A percentile compares a stretch with the other conserved stretches of the same genome.
These are phyloP conservation scores for bread wheat (Triticum aestivum) DNA, from an alignment of 176 grass and related monocot species.

Conservation along the genomic window DNA sequence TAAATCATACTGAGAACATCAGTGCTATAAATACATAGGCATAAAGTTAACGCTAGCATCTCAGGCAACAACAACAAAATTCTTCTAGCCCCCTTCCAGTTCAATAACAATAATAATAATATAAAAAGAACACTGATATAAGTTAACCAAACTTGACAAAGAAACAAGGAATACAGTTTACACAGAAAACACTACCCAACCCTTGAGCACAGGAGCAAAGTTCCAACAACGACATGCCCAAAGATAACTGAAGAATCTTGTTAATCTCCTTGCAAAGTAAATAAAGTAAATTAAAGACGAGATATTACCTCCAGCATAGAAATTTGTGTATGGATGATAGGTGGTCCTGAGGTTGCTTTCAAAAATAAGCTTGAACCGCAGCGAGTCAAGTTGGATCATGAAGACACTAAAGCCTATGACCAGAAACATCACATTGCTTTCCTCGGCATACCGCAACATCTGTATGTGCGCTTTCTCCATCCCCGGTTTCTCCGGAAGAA, in stretches of 20 bases:
- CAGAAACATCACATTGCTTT: not conserved
- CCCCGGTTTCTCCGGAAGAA: not conserved
- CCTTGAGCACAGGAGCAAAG: not conserved
- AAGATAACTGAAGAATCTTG: not conserved
- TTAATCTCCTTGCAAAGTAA: not conserved
- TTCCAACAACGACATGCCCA: no score
- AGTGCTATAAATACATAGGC: not conserved
- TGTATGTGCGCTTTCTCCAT: not conserved
- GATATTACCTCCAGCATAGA: conserved; percentile 7
- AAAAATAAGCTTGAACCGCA: not conserved
- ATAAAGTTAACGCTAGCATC: not conserved
- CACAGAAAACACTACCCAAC: no score
- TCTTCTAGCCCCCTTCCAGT: not conserved
- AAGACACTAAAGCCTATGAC: not conserved
- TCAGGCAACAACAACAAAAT: not conserved
- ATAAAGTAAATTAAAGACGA: no score
- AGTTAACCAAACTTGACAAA: not conserved
- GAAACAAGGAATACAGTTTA: not conserved
- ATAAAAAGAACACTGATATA: not conserved
- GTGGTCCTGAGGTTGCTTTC: not conserved
- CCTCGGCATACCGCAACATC: not conserved
- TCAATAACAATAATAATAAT: not conserved
- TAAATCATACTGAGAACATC: not conserved
- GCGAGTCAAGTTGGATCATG: not conserved
- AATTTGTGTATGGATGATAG: conserved; percentile 5